Evolutionary conservation across 352 stramenopile genomes (phyloP).

Genomic region (Globisporangium acanthophoron): DNA sequence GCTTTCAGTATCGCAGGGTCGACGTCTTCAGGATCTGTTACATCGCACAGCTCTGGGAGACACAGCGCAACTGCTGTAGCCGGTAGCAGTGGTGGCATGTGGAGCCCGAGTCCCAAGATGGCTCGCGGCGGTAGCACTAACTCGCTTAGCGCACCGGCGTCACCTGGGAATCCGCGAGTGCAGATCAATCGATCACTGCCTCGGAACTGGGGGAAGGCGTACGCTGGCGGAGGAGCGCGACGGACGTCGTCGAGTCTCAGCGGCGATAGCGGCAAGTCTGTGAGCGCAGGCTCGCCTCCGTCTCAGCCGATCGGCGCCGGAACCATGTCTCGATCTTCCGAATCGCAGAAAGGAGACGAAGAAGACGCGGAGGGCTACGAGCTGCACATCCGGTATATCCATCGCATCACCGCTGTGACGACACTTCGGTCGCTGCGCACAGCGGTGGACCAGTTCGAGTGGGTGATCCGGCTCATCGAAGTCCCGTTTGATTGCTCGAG

Average conservation of each 20-base stretch:
- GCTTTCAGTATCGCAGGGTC: background rate
- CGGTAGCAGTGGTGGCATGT: constrained; percentile 15
- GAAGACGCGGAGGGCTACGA: constrained; percentile 15
- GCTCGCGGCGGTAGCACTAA: background rate
- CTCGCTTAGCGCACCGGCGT: background rate
- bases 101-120: constrained; percentile 21
- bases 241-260: constrained; percentile 19
- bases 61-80: constrained; percentile 8
- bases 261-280: constrained; percentile 8
- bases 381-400: constrained; percentile 27
- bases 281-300: background rate
- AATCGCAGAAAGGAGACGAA: constrained; percentile 1
- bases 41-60: constrained; percentile 1
- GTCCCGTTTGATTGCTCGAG: constrained; percentile 18
- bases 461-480: constrained; percentile 41
- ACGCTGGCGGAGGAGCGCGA: constrained; percentile 23
- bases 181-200: constrained; percentile 40
- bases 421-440: constrained; percentile 35
- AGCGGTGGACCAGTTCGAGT: constrained; percentile 49
- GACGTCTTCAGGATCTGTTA: background rate
- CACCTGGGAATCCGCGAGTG: constrained; percentile 1
- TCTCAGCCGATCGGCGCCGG: background rate
- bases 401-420: constrained; percentile 34
- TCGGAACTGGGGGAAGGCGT: constrained; percentile 64
- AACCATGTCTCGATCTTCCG: background rate